Conservation (phyloP, 169 alveolate species). For the Cytauxzoon felis region DNA sequence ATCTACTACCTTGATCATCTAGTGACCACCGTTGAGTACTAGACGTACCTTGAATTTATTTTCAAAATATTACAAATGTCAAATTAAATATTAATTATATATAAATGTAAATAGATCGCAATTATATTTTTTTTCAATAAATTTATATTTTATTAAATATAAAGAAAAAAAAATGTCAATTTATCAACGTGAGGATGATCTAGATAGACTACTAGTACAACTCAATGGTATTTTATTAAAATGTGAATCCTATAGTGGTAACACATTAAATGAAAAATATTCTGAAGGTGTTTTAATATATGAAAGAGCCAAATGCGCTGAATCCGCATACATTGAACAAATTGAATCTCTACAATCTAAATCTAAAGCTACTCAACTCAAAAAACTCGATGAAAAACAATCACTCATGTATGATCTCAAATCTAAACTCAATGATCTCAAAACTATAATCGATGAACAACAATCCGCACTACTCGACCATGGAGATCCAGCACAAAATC, state of each 20-base stretch:
- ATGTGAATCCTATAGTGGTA: slow-evolving; percentile 25
- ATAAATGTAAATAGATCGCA: too few species aligned
- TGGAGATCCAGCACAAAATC: slow-evolving; percentile 7
- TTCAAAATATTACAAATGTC: too few species aligned
- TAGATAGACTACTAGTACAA: slow-evolving; percentile 55
- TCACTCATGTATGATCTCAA: slow-evolving; percentile 30
- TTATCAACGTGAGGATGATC: slow-evolving; percentile 56
- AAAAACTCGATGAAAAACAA: slow-evolving; percentile 48
- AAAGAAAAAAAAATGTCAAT: slow-evolving; percentile 52
- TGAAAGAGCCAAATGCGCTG: slow-evolving; percentile 58
- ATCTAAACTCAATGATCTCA: slow-evolving; percentile 28
- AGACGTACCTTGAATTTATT: too few species aligned
- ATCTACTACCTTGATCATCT: too few species aligned
- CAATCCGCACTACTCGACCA: slow-evolving; percentile 23
- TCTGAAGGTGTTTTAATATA: slow-evolving; percentile 49
- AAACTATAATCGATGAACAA: slow-evolving; percentile 36
- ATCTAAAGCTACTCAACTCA: slow-evolving; percentile 33
- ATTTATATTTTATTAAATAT: too few species aligned
- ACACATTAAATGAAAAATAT: slow-evolving; percentile 41
- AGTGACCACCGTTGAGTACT: too few species aligned
- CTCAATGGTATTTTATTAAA: slow-evolving; percentile 30
- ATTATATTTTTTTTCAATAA: too few species aligned
- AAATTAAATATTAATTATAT: too few species aligned
- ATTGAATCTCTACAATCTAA: slow-evolving; percentile 48
- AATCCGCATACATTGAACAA: slow-evolving; percentile 23